Conservation (phyloP, 768 basidiomycete species). For the Russula abietina region DNA sequence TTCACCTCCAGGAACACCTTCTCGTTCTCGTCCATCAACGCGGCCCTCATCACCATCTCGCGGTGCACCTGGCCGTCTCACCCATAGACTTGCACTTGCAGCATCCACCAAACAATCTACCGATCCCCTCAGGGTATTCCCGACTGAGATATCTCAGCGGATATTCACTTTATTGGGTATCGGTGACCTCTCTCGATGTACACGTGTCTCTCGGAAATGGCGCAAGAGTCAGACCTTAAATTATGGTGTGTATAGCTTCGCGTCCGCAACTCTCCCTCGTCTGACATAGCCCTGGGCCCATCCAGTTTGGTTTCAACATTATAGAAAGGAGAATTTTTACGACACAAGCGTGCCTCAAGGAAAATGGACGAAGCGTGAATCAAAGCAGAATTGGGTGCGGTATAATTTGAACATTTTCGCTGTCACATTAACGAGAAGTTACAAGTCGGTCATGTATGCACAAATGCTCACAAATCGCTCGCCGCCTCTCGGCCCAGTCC, state of each 20-base stretch:
- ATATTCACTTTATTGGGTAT: slow-evolving; percentile 63
- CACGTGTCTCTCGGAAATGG: slow-evolving; percentile 84
- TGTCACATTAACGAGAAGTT: not conserved
- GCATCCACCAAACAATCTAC: slow-evolving; percentile 28
- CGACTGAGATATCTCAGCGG: slow-evolving; percentile 75
- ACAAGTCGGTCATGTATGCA: slow-evolving; percentile 8
- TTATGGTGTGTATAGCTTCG: slow-evolving; percentile 52
- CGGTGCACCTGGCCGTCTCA: slow-evolving; percentile 41
- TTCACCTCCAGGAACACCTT: slow-evolving; percentile 62
- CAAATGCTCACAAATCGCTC: slow-evolving; percentile 29
- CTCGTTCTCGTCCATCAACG: slow-evolving; percentile 41
- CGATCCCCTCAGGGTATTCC: slow-evolving; percentile 66
- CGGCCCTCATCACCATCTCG: slow-evolving; percentile 46
- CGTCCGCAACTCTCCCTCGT: not conserved
- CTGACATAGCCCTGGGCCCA: not conserved
- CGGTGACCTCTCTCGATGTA: slow-evolving; percentile 66
- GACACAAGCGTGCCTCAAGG: slow-evolving; percentile 70
- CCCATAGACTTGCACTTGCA: slow-evolving; percentile 44
- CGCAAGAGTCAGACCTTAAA: slow-evolving; percentile 83
- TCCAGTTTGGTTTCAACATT: slow-evolving; percentile 91
- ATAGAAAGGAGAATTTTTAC: slow-evolving; percentile 81
- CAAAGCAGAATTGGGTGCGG: slow-evolving; percentile 86
- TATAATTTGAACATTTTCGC: not conserved
- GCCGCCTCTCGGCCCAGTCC: slow-evolving; percentile 36
- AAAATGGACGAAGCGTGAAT: slow-evolving; percentile 90